These are phyloP conservation scores for Chlorella vulgaris DNA, from an alignment of 139 green algal species.

Conservation along the genomic window DNA sequence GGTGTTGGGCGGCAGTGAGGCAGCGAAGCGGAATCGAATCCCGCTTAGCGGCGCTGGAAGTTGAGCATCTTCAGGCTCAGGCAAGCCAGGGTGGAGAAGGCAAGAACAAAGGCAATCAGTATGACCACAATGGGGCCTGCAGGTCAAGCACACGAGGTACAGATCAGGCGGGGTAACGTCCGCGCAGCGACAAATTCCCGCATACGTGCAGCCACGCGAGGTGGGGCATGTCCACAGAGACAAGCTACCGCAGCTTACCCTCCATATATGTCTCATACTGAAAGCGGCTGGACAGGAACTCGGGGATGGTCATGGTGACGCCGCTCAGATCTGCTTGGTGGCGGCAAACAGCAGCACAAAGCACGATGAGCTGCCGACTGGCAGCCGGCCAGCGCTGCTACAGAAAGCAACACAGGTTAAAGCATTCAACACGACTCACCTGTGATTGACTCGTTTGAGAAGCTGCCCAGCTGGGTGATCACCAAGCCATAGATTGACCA, in stretches of 20 bases:
- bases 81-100: not conserved
- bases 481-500: conserved; percentile 16
- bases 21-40: not conserved
- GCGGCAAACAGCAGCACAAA: not conserved
- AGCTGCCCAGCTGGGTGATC: conserved; percentile 18
- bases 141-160: not conserved
- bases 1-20: not conserved
- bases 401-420: not conserved
- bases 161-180: too few relatives aligned
- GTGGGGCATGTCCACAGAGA: too few relatives aligned
- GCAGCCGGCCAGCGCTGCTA: not conserved
- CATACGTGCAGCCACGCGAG: too few relatives aligned
- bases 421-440: not conserved
- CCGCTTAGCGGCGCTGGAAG: conserved; percentile 22
- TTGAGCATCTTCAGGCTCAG: not conserved
- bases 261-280: conserved; percentile 20
- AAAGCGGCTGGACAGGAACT: conserved; percentile 20
- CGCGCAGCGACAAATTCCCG: too few relatives aligned
- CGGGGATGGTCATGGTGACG: conserved; percentile 1
- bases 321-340: conserved; percentile 7
- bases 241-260: too few relatives aligned
- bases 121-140: conserved; percentile 21
- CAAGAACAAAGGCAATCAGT: conserved; percentile 7
- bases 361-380: too few relatives aligned
- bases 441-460: conserved; percentile 14